phyloP scores from a whole-genome alignment of 1,284 basidiomycete genomes.

The Tylopilus orsonianus region DNA sequence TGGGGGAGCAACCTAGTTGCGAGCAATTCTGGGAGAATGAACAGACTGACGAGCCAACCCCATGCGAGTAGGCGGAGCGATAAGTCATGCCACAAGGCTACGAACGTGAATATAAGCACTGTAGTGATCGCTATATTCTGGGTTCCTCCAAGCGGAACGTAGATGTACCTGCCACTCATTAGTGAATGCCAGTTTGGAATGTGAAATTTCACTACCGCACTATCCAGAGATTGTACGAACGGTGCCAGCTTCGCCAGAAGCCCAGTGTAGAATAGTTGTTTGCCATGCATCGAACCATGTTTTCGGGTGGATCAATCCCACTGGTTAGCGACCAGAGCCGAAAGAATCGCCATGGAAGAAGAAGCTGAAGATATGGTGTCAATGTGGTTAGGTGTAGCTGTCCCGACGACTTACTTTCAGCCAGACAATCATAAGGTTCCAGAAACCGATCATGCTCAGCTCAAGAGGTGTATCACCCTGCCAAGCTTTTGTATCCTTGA shows the following conservation, averaged over 20 bases:
- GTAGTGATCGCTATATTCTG: conserved; percentile 68
- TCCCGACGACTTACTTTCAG: conserved; percentile 67
- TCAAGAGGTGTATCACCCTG: conserved; percentile 73
- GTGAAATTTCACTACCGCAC: conserved; percentile 57
- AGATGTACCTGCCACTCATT: conserved; percentile 73
- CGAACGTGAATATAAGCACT: conserved; percentile 90
- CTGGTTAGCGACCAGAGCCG: conserved; percentile 91
- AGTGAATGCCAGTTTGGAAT: neutral
- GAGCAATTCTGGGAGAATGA: conserved; percentile 85
- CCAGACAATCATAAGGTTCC: conserved; percentile 98
- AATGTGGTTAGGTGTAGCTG: neutral
- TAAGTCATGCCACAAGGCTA: conserved; percentile 98
- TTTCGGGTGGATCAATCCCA: conserved; percentile 93
- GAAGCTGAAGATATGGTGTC: conserved; percentile 53
- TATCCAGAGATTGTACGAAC: conserved; percentile 96
- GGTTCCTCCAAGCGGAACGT: conserved; percentile 88
- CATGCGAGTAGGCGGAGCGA: conserved; percentile 87
- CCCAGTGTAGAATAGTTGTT: conserved; percentile 95
- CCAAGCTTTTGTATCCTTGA: conserved; percentile 87
- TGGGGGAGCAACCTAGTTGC: conserved; percentile 61
- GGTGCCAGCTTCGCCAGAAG: conserved; percentile 97
- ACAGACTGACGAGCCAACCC: conserved; percentile 95
- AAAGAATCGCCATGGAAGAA: conserved; percentile 98
- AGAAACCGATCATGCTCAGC: conserved; percentile 93
- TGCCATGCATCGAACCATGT: conserved; percentile 98